A percentile compares a stretch with the other conserved stretches of the same genome.
phyloP scores from a whole-genome alignment of 768 basidiomycete species.

The Tylopilus felleus region DNA sequence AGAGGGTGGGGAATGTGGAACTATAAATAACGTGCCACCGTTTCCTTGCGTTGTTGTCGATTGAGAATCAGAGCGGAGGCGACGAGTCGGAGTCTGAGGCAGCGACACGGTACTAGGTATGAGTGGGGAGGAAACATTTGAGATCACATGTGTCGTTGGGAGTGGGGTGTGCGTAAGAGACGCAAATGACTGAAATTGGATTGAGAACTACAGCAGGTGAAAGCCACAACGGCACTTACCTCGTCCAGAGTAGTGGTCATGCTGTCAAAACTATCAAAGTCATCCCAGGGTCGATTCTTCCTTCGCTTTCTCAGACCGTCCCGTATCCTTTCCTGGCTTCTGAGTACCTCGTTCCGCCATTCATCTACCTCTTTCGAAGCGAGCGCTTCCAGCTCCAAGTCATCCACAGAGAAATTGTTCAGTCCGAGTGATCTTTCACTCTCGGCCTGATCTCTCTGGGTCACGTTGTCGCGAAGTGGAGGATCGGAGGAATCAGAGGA shows the following conservation, averaged over 20 bases:
- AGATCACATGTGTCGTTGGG: conserved; percentile 47
- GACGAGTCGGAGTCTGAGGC: conserved; percentile 15
- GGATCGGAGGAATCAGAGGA: conserved; percentile 9
- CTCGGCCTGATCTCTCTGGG: background rate
- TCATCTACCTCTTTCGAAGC: conserved; percentile 48
- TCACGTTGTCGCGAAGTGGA: conserved; percentile 7
- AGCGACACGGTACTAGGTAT: conserved; percentile 14
- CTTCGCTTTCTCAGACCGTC: conserved; percentile 10
- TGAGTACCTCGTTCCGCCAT: conserved; percentile 47
- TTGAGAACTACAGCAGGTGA: background rate
- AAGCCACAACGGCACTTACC: conserved; percentile 33
- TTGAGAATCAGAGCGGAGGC: conserved; percentile 16
- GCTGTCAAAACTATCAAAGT: conserved; percentile 18
- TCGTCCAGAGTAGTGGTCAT: conserved; percentile 42
- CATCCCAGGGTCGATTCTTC: conserved; percentile 1
- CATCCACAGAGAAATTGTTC: conserved; percentile 18
- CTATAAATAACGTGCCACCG: background rate
- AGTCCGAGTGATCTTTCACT: conserved; percentile 10
- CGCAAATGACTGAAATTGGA: conserved; percentile 38
- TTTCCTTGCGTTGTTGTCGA: conserved; percentile 13
- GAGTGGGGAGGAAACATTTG: conserved; percentile 35
- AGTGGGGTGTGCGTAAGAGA: conserved; percentile 46
- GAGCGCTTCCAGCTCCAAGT: conserved; percentile 52
- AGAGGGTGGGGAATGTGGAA: background rate
- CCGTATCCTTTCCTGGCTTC: conserved; percentile 19